Evolutionary conservation across 306 rosid genomes (phyloP).

Genomic region (Cucurbita maxima): DNA sequence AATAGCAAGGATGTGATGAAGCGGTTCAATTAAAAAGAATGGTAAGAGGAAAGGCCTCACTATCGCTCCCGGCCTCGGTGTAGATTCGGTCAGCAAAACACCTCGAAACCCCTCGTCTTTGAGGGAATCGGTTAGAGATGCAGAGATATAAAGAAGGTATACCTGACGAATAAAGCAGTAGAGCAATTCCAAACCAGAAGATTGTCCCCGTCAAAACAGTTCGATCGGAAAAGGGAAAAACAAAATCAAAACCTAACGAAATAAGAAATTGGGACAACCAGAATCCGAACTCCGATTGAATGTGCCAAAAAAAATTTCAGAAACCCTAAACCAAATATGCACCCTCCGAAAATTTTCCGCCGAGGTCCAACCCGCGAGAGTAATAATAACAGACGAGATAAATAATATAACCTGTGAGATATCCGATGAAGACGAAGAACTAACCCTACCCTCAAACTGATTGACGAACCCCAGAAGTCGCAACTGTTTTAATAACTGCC

Average conservation of each 20-base stretch:
- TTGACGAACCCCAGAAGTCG: constrained; percentile 30
- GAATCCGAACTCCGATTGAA: constrained; percentile 15
- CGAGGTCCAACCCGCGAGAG: constrained; percentile 26
- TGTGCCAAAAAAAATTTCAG: constrained; percentile 7
- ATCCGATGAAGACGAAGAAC: constrained; percentile 10
- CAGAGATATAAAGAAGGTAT: constrained; percentile 1
- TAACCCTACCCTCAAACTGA: constrained; percentile 51
- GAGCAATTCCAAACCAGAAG: constrained; percentile 6
- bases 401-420: constrained; percentile 8
- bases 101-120: constrained; percentile 37
- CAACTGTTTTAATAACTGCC: constrained; percentile 44
- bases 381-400: not conserved
- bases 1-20: constrained; percentile 6
- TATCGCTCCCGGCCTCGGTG: constrained; percentile 42
- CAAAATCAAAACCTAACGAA: constrained; percentile 32
- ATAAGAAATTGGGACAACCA: constrained; percentile 7
- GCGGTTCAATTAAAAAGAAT: constrained; percentile 8
- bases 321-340: constrained; percentile 38
- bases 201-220: constrained; percentile 26
- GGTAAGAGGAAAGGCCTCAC: not conserved
- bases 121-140: constrained; percentile 3
- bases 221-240: constrained; percentile 8
- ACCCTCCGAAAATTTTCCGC: constrained; percentile 6
- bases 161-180: not conserved
- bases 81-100: constrained; percentile 29